Evolutionary conservation across 2,329 filamentous ascomycete genomes (phyloP), one percentile per base, ranked within the genome.

Genomic region (Cryphonectria nitschkei): DNA sequence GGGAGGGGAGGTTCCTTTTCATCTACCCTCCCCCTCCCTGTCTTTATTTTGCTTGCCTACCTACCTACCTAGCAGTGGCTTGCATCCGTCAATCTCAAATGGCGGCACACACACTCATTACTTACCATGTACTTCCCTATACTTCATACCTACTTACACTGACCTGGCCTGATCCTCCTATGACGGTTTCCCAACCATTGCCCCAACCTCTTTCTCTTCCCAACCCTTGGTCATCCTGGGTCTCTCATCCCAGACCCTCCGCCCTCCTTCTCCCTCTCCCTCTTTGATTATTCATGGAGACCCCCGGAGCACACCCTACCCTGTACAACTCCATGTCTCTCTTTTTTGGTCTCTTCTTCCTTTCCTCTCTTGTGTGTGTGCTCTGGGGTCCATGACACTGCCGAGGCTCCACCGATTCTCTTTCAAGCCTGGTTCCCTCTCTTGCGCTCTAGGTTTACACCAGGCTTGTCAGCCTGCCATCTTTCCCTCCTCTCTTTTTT

Each of bases 1-100:
- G 39, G 39, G 39, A 8, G 39, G 8, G 39, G 39, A 2, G 32
- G 16, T 39, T 39, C 39, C n/a, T 62, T 22, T 62, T 39, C 26
- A 16, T 61, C 22, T 60, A 37, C 9, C 37, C 26, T 26, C 3
- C 22, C 19, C 19, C 39, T 19, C 43, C 16, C 14, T 50, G 43
- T 50, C 46, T 50, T 8, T 50, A 50, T 11, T 19, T 50, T 9
- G 19, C 46, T n/a, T 50, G 46, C 46, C 46, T n/a, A 50, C 46
- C 54, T 58, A 32, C 54, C 29, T 58, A 32, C 54, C 29, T 70
- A 37, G 41, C 39, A 34, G 64, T 68, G 65, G 58, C 70, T 67
- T 67, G 60, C 65, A 70, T 72, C 67, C 63, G 50, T 37, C 39
- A 60, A 46, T 22, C 37, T 16, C 39, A 64, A 37, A 41, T 41